phyloP scores from a whole-genome alignment of 495 filamentous ascomycete species.

The Penicillium antarcticum region DNA sequence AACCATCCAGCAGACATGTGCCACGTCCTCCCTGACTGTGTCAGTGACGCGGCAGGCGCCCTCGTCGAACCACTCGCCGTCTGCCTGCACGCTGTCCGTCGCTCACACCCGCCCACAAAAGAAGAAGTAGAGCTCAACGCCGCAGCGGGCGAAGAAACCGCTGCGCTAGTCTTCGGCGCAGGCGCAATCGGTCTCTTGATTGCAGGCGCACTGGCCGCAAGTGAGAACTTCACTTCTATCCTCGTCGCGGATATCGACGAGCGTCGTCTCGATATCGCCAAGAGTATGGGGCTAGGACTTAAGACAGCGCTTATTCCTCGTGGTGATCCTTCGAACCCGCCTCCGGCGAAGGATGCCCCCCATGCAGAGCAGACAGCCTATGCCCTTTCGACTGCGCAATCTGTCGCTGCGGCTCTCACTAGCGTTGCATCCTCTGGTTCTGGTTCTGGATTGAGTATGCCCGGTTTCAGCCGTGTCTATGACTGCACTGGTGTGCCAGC shows the following conservation, averaged over 20 bases:
- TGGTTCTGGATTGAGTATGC: not conserved
- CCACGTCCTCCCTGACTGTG: constrained; percentile 56
- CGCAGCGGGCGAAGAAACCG: constrained; percentile 30
- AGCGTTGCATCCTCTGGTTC: constrained; percentile 42
- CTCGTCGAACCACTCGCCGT: constrained; percentile 78
- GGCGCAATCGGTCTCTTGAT: constrained; percentile 77
- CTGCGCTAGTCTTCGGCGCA: constrained; percentile 74
- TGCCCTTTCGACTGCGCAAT: constrained; percentile 37
- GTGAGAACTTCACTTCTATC: constrained; percentile 67
- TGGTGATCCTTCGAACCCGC: constrained; percentile 30
- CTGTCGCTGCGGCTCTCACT: constrained; percentile 40
- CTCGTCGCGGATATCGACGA: constrained; percentile 78
- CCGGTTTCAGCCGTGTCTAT: constrained; percentile 75
- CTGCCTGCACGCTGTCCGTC: constrained; percentile 68
- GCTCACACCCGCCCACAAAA: constrained; percentile 51
- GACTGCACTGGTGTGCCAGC: constrained; percentile 89
- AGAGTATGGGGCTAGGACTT: constrained; percentile 65
- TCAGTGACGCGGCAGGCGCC: constrained; percentile 68
- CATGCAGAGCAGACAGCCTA: constrained; percentile 39
- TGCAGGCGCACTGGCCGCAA: constrained; percentile 55
- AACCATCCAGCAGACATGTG: constrained; percentile 63
- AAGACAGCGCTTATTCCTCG: constrained; percentile 57
- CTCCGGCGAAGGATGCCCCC: constrained; percentile 35
- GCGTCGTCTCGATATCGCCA: constrained; percentile 68
- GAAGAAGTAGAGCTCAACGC: constrained; percentile 24